Conservation (phyloP, 2,329 filamentous ascomycete genomes). For the Grosmannia clavigera region DNA sequence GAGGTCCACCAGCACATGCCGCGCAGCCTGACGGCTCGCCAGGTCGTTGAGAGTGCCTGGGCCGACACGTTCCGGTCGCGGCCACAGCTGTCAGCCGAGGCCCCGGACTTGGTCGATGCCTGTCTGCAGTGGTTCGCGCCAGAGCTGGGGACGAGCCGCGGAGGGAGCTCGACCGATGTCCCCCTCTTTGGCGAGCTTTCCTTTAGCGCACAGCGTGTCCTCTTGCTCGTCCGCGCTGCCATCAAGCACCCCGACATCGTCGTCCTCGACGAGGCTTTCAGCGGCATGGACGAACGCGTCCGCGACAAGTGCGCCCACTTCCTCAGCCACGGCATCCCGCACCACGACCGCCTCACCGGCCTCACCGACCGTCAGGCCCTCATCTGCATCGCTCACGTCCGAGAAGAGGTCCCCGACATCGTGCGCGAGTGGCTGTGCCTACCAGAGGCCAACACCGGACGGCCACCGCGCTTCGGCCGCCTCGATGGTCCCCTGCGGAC, state of each 20-base stretch:
- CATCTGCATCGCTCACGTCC: slow-evolving; percentile 83
- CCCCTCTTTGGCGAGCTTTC: slow-evolving; percentile 60
- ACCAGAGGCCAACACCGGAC: slow-evolving; percentile 57
- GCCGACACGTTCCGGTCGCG: slow-evolving; percentile 71
- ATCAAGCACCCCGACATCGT: slow-evolving; percentile 73
- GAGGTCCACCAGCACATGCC: slow-evolving; percentile 94
- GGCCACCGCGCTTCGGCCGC: slow-evolving; percentile 49
- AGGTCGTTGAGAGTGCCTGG: slow-evolving; percentile 76
- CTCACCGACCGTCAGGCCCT: slow-evolving; percentile 63
- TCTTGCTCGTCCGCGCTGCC: slow-evolving; percentile 71
- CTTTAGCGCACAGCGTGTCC: slow-evolving; percentile 73
- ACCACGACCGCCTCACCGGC: slow-evolving; percentile 33
- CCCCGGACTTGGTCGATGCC: slow-evolving; percentile 50
- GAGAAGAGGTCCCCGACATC: slow-evolving; percentile 77
- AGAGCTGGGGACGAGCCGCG: slow-evolving; percentile 40
- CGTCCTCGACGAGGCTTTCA: slow-evolving; percentile 79
- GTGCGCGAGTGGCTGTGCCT: slow-evolving; percentile 78
- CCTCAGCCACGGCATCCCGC: slow-evolving; percentile 47
- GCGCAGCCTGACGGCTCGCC: slow-evolving; percentile 56
- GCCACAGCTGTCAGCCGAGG: slow-evolving; percentile 48
- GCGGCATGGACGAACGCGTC: slow-evolving; percentile 68
- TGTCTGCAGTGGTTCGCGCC: slow-evolving; percentile 64
- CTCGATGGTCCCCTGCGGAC: slow-evolving; percentile 48
- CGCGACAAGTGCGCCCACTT: slow-evolving; percentile 82
- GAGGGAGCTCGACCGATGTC: slow-evolving; percentile 51